Evolutionary conservation across 495 filamentous ascomycete species (phyloP), one percentile per base, ranked within the genome.

Genomic region (Mytilinidion resinicola): DNA sequence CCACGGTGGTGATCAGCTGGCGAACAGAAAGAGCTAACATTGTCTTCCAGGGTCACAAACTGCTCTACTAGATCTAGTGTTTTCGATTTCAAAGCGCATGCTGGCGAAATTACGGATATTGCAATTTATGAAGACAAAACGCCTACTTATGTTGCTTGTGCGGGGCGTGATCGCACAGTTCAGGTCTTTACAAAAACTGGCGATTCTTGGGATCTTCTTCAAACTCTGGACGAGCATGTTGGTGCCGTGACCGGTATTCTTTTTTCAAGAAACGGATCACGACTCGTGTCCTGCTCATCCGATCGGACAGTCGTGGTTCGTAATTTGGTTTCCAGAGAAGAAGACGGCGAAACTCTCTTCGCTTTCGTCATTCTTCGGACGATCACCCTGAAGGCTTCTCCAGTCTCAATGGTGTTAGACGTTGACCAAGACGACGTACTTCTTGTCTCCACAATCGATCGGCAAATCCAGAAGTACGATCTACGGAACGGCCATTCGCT

Each of bases 241-340:
- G 87, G 83, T 1, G 82, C 82, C 41, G 85, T 91, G 11, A 81
- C 73, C 20, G 76, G 82, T 20, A 63, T 90, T 33, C 67, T 84
- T 9, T 87, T 89, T 63, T 70, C 82, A 9, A 74, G 84, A 37
- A 73, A 83, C 56, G 85, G 84, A 17, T 74, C 87, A 62, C 85
- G 79, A 52, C 72, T 98, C 19, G 72, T 96, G 20, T 96, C 95
- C 8, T 89, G 86, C 66, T 96, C 93, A 21, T 78, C 89, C 19
- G 95, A 98, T 69, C 85, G 93, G 34, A 93, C 90, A 1, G 73
- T 95, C 39, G 80, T 91, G 33, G 75, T 95, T 12, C 82, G 91
- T 52, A 84, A 92, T 36, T 73, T 89, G n/a, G 82, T 89, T 12
- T 82, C 83, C 6, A 84, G 83, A 59, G 69, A 77, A 43, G 88